Base-by-base conservation (phyloP, 345 rosid genomes). In the Eucalyptus polyanthemos region DNA sequence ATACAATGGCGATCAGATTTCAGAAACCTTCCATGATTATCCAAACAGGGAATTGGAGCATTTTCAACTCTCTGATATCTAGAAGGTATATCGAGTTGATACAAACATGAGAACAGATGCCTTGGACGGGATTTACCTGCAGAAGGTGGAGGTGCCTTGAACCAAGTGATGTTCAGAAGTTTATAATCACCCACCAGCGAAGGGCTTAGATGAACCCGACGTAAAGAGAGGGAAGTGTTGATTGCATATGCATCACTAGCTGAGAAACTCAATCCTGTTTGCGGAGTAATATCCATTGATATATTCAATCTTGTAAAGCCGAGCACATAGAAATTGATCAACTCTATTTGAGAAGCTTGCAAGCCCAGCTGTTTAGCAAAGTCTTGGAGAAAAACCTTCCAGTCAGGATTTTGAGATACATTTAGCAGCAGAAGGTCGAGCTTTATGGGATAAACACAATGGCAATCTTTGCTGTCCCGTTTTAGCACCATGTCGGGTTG, bases 361-460 rank as follows among this genome's bases (percentile, higher is more conserved):
- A 98, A 93, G 89, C 93, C 94, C 89, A 98, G 99, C 93, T 98
- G 97, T 80, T 92, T 87, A 86, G 99, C 97, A 89, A 98, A 93
- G 89, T 96, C 94, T 87, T 89, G 93, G 65, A 97, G 90, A 91
- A 98, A 98, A 88, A 88, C 11, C 88, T 86, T 92, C 99, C 96
- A 91, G 90, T 94, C 92, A n/a, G 97, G 95, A 92, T 93, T 95
- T 90, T 94, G 95, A 14, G 99, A 97, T 89, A 98, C 96, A 90
- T 98, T 98, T 93, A 94, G 88, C 80, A 98, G 99, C 89, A 95
- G 94, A 93, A 98, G 97, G 89, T 97, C 99, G 87, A 98, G 95
- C 95, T 96, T 97, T 92, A 98, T 95, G n/a, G 99, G 99, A 94
- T 98, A 97, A 80, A 95, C 99, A 76, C 99, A 98, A 90, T 96